These are phyloP conservation scores for Cucurbita argyrosperma DNA, from an alignment of 306 rosid genomes.

Conservation along the genomic window DNA sequence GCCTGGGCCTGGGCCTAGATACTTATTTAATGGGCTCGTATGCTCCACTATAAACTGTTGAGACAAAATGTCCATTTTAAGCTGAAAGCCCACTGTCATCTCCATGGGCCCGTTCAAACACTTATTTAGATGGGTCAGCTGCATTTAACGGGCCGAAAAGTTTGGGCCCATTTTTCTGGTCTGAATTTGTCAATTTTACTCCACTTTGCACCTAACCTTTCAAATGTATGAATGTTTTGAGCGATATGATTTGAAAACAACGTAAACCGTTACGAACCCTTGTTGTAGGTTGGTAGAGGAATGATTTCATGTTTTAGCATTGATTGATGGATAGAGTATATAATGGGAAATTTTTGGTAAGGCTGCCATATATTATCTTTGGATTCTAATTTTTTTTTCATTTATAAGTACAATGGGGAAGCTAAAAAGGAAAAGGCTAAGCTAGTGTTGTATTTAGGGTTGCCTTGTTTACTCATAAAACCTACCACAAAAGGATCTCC, in stretches of 20 bases:
- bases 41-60: no score
- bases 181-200: no score
- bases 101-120: no score
- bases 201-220: no score
- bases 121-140: not conserved
- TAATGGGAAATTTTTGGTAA: not conserved
- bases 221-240: no score
- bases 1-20: no score
- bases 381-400: not conserved
- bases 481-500: not conserved
- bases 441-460: not conserved
- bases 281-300: not conserved
- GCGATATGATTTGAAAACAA: no score
- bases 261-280: no score
- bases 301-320: not conserved
- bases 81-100: no score
- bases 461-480: not conserved
- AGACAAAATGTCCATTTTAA: no score
- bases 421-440: not conserved
- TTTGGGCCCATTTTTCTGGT: not conserved
- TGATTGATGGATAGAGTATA: not conserved
- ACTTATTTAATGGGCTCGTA: no score
- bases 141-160: not conserved
- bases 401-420: not conserved
- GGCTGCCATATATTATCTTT: not conserved